Evolutionary conservation across 371 early-diverging fungal species (phyloP).

Genomic region (Chytridium lagenaria): DNA sequence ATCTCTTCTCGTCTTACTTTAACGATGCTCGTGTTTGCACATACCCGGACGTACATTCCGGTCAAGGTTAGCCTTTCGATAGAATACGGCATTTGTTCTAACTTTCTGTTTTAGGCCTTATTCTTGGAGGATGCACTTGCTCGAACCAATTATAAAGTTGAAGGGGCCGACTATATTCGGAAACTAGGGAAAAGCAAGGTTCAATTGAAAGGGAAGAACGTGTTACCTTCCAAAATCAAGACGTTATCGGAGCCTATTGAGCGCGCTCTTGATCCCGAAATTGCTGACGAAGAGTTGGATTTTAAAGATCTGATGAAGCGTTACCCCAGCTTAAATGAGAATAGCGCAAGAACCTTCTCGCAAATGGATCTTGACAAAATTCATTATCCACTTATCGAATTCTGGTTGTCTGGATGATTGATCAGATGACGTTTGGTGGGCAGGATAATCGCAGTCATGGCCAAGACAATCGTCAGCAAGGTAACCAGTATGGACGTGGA

Average conservation of each 20-base stretch:
- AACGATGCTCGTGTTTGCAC: conserved; percentile 53
- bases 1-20: conserved; percentile 47
- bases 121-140: conserved; percentile 50
- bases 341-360: conserved; percentile 28
- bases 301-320: conserved; percentile 30
- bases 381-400: conserved; percentile 55
- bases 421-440: conserved; percentile 29
- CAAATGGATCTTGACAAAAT: conserved; percentile 48
- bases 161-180: conserved; percentile 31
- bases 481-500: too few species aligned
- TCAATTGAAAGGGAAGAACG: neutral
- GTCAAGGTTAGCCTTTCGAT: conserved; percentile 51
- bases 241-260: neutral
- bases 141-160: conserved; percentile 37
- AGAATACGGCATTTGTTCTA: neutral
- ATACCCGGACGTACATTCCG: conserved; percentile 85
- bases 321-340: conserved; percentile 37
- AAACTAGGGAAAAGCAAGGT: conserved; percentile 20
- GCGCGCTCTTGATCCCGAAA: conserved; percentile 14
- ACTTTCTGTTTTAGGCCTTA: conserved; percentile 22
- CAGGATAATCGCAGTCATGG: neutral
- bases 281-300: conserved; percentile 42
- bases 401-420: conserved; percentile 44
- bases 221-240: neutral
- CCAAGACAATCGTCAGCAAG: too few species aligned